Evolutionary conservation across 177 flowering plant species (phyloP).

Genomic region (Vitis hybrid): DNA sequence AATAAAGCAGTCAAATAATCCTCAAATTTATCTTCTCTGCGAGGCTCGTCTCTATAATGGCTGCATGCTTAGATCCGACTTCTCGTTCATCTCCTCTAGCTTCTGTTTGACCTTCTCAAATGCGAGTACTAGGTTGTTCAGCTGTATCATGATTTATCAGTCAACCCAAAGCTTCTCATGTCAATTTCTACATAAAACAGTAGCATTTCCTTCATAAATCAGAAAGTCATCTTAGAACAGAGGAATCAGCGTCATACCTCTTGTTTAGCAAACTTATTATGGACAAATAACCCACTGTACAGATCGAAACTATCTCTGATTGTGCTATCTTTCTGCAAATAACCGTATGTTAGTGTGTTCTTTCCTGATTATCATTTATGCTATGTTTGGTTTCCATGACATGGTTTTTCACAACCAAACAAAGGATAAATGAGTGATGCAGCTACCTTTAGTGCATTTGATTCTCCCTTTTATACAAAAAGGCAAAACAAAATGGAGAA

Average conservation of each 20-base stretch:
- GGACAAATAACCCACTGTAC: slow-evolving; percentile 54
- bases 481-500: neutral
- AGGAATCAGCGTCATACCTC: slow-evolving; percentile 34
- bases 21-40: too few species aligned
- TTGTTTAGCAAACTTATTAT: slow-evolving; percentile 54
- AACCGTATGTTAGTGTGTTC: neutral
- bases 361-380: neutral
- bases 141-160: slow-evolving; percentile 28
- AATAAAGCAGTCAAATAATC: too few species aligned
- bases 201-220: neutral
- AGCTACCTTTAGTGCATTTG: too few species aligned
- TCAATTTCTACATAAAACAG: neutral
- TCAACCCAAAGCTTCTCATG: neutral
- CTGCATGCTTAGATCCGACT: neutral
- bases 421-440: too few species aligned
- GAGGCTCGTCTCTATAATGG: too few species aligned
- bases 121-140: slow-evolving; percentile 48
- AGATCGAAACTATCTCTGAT: slow-evolving; percentile 55
- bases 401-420: too few species aligned
- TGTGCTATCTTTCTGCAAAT: slow-evolving; percentile 53
- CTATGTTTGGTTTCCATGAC: neutral
- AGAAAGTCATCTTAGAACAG: neutral
- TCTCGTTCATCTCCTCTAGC: slow-evolving; percentile 23
- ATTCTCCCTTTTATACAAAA: too few species aligned
- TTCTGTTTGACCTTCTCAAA: slow-evolving; percentile 39